Base-by-base conservation (phyloP, 495 filamentous ascomycete genomes). In the Coniosporium apollinis region DNA sequence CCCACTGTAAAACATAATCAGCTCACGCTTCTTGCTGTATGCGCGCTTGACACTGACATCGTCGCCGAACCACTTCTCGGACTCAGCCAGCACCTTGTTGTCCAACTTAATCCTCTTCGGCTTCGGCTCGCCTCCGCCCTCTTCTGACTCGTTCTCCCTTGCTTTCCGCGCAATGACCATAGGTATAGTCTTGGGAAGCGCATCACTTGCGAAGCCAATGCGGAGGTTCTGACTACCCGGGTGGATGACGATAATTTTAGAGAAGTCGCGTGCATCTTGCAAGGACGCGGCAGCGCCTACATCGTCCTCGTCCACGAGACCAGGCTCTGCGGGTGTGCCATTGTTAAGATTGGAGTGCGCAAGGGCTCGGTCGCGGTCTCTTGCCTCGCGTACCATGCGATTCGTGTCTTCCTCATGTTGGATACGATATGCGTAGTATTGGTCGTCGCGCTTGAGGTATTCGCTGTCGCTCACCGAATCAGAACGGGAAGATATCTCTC, bases 371-470 rank as follows among this genome's bases (percentile, higher is more conserved):
- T 94, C 86, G 35, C 72, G 70, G 45, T 94, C 84, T 49, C 84
- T 83, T 2, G 85, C 85, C 29, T 66, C 78, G 50, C 79, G 78
- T 11, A 82, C 72, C 60, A 93, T 78, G 21, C 70, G 66, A 29
- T 83, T 80, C 29, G 80, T 63, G 29, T 68, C 72, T 38, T 83
- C 82, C 50, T 94, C 86, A 52, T 72, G 75, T 46, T 89, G 84
- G 4, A 92, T 62, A 36, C 89, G 73, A 47, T 84, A 72, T 1
- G 86, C 82, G 29, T 96, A 71, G 37, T 85, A 79, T 60, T 97
- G 89, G 44, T 97, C 89, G 57, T 97, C 89, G 47, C 91, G 74
- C 65, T 97, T 97, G 49, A 96, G 79, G 48, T 92, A 97, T 47
- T 97, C 89, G 22, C 85, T 93, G 34, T 18, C n/a, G n/a, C n/a